Evolutionary conservation across 139 green algal species (phyloP).

Genomic region (Microglena sp.): DNA sequence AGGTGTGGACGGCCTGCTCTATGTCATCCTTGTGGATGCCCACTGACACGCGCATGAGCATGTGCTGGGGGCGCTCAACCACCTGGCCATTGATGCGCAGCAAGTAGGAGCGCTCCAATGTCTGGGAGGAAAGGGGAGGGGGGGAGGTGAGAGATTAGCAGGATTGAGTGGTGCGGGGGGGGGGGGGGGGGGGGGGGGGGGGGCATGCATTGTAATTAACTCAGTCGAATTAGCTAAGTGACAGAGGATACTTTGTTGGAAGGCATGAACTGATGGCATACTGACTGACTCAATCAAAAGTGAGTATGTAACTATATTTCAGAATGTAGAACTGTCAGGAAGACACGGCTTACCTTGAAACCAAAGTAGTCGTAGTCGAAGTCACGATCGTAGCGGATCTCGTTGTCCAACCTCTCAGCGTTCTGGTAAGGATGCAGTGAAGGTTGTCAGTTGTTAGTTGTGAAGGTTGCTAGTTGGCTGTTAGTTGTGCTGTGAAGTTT

Average conservation of each 20-base stretch:
- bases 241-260: too few relatives aligned
- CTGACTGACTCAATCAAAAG: too few relatives aligned
- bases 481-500: too few relatives aligned
- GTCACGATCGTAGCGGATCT: conserved; percentile 98
- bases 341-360: conserved; percentile 77
- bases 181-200: too few relatives aligned
- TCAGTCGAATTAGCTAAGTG: too few relatives aligned
- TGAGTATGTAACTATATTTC: too few relatives aligned
- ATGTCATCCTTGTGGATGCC: conserved; percentile 79
- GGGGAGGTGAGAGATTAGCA: neutral
- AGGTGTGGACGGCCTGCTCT: conserved; percentile 45
- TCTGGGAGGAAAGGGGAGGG: conserved; percentile 40
- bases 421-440: conserved; percentile 41
- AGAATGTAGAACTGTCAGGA: too few relatives aligned
- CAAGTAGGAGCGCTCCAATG: conserved; percentile 97
- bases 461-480: neutral
- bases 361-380: conserved; percentile 99
- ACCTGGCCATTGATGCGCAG: conserved; percentile 90
- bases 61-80: conserved; percentile 98
- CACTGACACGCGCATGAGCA: conserved; percentile 98
- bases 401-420: conserved; percentile 75
- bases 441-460: neutral
- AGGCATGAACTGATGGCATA: too few relatives aligned
- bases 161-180: too few relatives aligned
- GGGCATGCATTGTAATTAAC: too few relatives aligned